Evolutionary conservation across 768 basidiomycete genomes (phyloP).

Genomic region (Arthromyces matolae): DNA sequence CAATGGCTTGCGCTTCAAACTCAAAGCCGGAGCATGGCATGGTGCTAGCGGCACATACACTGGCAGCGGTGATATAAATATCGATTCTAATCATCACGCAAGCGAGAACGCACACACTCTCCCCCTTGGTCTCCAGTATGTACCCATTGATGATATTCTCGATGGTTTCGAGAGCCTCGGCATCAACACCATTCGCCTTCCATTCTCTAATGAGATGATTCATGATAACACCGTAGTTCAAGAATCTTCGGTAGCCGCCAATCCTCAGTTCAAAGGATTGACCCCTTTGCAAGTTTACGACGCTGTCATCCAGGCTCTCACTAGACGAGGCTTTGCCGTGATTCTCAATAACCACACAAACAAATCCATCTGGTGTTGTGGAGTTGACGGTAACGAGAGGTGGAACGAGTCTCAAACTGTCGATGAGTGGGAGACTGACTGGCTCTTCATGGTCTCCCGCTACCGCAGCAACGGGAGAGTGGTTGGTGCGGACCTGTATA

Average conservation of each 20-base stretch:
- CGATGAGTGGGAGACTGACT: conserved; percentile 12
- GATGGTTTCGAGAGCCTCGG: conserved; percentile 12
- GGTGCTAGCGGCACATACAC: conserved; percentile 17
- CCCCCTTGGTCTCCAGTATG: conserved; percentile 12
- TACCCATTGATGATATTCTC: conserved; percentile 6
- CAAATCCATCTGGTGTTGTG: conserved; percentile 16
- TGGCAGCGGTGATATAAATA: conserved; percentile 13
- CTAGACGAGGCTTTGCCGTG: conserved; percentile 14
- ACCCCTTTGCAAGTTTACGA: conserved; percentile 14
- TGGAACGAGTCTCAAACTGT: conserved; percentile 16
- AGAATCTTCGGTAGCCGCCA: conserved; percentile 12
- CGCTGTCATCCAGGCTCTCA: conserved; percentile 12
- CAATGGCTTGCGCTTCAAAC: conserved; percentile 14
- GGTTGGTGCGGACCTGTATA: conserved; percentile 14
- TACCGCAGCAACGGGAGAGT: conserved; percentile 13
- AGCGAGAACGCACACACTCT: conserved; percentile 15
- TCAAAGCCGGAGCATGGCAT: conserved; percentile 16
- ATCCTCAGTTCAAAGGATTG: conserved; percentile 11
- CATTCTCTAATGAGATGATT: conserved; percentile 18
- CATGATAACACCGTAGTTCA: conserved; percentile 12
- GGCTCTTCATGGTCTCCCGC: conserved; percentile 16
- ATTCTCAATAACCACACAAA: conserved; percentile 17
- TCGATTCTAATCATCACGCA: conserved; percentile 11
- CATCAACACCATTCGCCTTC: conserved; percentile 13
- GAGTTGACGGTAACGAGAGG: conserved; percentile 14